phyloP scores from a whole-genome alignment of 129 eudicot genomes.

The Solidago caesia region DNA sequence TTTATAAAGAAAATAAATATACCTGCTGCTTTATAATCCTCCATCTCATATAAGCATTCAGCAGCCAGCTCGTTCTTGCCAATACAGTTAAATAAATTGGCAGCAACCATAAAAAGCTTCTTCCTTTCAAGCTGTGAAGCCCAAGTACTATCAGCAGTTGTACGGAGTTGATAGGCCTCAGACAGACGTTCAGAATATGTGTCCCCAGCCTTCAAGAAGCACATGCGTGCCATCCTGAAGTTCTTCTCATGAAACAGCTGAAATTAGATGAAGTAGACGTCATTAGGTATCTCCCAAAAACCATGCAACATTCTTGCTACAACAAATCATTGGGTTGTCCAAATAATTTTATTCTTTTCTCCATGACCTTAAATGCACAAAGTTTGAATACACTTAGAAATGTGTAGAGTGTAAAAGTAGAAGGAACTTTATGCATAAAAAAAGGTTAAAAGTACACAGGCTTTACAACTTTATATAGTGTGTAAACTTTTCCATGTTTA shows the following conservation, averaged over 20 bases:
- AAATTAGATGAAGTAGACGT: neutral
- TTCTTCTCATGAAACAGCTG: slow-evolving; percentile 66
- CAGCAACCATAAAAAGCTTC: slow-evolving; percentile 50
- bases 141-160: slow-evolving; percentile 34
- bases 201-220: slow-evolving; percentile 73
- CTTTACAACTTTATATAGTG: too few species aligned
- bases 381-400: too few species aligned
- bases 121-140: slow-evolving; percentile 34
- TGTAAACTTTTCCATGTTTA: too few species aligned
- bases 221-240: slow-evolving; percentile 63
- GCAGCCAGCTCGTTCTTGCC: slow-evolving; percentile 51
- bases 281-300: neutral
- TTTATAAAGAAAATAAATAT: neutral
- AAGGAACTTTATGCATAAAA: too few species aligned
- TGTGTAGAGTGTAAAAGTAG: too few species aligned
- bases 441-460: too few species aligned
- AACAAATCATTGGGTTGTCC: too few species aligned
- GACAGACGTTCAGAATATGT: slow-evolving; percentile 43
- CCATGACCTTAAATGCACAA: too few species aligned
- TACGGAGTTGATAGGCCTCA: slow-evolving; percentile 40
- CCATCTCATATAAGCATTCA: slow-evolving; percentile 49
- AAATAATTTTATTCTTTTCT: too few species aligned
- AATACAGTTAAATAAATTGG: slow-evolving; percentile 45
- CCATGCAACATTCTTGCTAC: neutral
- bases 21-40: slow-evolving; percentile 74